Conservation (phyloP, 208 protist genomes). For the Trypanosoma melophagium region DNA sequence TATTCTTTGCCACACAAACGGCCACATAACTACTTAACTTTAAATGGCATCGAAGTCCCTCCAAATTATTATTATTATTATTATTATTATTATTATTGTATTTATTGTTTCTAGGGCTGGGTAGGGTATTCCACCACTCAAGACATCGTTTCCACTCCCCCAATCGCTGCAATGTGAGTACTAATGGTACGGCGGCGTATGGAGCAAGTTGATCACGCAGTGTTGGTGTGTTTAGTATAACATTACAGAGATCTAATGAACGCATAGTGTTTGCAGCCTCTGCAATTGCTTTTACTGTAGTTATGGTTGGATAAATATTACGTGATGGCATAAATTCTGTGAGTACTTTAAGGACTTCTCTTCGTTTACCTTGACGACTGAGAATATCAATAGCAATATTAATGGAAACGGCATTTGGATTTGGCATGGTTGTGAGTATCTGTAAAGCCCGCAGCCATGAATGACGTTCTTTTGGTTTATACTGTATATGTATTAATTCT, state of each 20-base stretch:
- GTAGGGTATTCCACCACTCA: slow-evolving; percentile 28
- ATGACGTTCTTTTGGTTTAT: slow-evolving; percentile 20
- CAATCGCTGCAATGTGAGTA: slow-evolving; percentile 21
- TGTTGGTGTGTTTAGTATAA: slow-evolving; percentile 9
- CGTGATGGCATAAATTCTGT: slow-evolving; percentile 16
- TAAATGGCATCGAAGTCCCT: slow-evolving; percentile 36
- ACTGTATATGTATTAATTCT: slow-evolving; percentile 20
- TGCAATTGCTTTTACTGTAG: slow-evolving; percentile 20
- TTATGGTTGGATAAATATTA: slow-evolving; percentile 11
- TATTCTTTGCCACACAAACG: slow-evolving; percentile 48
- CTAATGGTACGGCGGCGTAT: slow-evolving; percentile 20
- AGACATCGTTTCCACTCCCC: slow-evolving; percentile 21
- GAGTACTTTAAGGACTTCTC: slow-evolving; percentile 17
- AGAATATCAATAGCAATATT: slow-evolving; percentile 26
- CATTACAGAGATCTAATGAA: slow-evolving; percentile 14
- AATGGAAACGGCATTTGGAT: slow-evolving; percentile 24
- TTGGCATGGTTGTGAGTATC: slow-evolving; percentile 12
- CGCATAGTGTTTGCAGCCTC: slow-evolving; percentile 35
- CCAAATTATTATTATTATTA: not conserved
- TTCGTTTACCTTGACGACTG: slow-evolving; percentile 21
- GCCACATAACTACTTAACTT: slow-evolving; percentile 68
- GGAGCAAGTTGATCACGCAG: slow-evolving; percentile 11
- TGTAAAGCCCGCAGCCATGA: slow-evolving; percentile 22
- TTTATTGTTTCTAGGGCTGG: not conserved
- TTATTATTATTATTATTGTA: not conserved